phyloP scores from a whole-genome alignment of 148 eudicot genomes.

The Camellia granthamiana region DNA sequence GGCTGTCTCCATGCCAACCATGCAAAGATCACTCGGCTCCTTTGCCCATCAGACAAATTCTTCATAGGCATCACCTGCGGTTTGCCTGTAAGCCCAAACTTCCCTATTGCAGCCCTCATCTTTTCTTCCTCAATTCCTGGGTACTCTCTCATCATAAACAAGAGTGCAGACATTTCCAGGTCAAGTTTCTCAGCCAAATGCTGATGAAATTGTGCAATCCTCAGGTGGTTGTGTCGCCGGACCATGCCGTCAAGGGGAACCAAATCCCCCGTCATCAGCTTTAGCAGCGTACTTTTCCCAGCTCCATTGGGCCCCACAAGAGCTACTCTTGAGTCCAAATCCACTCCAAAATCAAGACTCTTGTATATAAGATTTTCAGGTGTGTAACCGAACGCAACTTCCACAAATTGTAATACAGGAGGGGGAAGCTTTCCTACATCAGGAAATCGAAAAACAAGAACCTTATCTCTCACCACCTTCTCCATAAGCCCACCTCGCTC shows the following conservation, averaged over 20 bases:
- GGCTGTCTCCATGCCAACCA: conserved; percentile 88
- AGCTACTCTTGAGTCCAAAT: conserved; percentile 83
- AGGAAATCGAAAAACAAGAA: conserved; percentile 63
- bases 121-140: conserved; percentile 83
- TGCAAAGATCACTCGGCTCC: conserved; percentile 75
- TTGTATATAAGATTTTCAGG: conserved; percentile 74
- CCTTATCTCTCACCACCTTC: conserved; percentile 62
- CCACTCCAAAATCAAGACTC: conserved; percentile 81
- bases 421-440: conserved; percentile 96
- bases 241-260: conserved; percentile 83
- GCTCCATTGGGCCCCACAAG: conserved; percentile 93
- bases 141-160: conserved; percentile 75
- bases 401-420: conserved; percentile 85
- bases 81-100: conserved; percentile 76
- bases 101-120: conserved; percentile 80
- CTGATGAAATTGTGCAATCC: conserved; percentile 87
- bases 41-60: conserved; percentile 80
- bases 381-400: conserved; percentile 79
- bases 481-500: conserved; percentile 92
- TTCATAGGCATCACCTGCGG: conserved; percentile 94
- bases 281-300: conserved; percentile 86
- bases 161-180: conserved; percentile 68
- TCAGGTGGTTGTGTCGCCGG: conserved; percentile 77
- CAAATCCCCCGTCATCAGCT: conserved; percentile 92
- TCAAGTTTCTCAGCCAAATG: conserved; percentile 90